These are phyloP conservation scores for Suillus clintonianus DNA, from an alignment of 768 basidiomycete genomes.

Conservation along the genomic window DNA sequence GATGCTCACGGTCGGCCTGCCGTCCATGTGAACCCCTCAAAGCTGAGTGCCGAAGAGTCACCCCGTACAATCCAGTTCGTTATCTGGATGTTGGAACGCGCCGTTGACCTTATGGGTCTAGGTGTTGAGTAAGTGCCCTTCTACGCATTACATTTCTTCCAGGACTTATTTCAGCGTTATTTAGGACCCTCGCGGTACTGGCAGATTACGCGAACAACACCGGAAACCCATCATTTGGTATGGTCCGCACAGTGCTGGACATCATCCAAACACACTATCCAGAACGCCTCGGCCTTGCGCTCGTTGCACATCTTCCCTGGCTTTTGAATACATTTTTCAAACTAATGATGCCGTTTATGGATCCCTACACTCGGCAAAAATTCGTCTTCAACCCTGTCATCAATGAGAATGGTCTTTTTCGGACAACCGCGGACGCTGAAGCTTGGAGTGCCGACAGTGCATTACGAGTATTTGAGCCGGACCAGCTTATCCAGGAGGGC, in stretches of 20 bases:
- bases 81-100: slow-evolving; percentile 78
- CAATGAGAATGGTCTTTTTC: slow-evolving; percentile 27
- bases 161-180: background rate
- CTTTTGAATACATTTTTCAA: slow-evolving; percentile 75
- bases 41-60: slow-evolving; percentile 77
- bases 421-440: slow-evolving; percentile 21
- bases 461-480: slow-evolving; percentile 54
- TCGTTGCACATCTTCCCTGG: slow-evolving; percentile 83
- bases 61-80: slow-evolving; percentile 70
- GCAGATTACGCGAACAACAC: slow-evolving; percentile 77
- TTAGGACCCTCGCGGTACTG: slow-evolving; percentile 67
- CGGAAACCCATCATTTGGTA: slow-evolving; percentile 51
- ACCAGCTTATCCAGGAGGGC: slow-evolving; percentile 67
- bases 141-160: too few species aligned
- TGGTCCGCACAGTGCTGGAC: slow-evolving; percentile 46
- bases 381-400: slow-evolving; percentile 69
- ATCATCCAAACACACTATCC: slow-evolving; percentile 85
- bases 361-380: slow-evolving; percentile 77
- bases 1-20: slow-evolving; percentile 66
- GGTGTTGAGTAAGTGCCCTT: slow-evolving; percentile 69
- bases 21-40: slow-evolving; percentile 65
- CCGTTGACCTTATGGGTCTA: slow-evolving; percentile 74
- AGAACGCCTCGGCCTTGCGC: slow-evolving; percentile 75
- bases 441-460: background rate
- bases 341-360: slow-evolving; percentile 77